phyloP scores from a whole-genome alignment of 2,329 filamentous ascomycete genomes.

The Penicillium sp. region DNA sequence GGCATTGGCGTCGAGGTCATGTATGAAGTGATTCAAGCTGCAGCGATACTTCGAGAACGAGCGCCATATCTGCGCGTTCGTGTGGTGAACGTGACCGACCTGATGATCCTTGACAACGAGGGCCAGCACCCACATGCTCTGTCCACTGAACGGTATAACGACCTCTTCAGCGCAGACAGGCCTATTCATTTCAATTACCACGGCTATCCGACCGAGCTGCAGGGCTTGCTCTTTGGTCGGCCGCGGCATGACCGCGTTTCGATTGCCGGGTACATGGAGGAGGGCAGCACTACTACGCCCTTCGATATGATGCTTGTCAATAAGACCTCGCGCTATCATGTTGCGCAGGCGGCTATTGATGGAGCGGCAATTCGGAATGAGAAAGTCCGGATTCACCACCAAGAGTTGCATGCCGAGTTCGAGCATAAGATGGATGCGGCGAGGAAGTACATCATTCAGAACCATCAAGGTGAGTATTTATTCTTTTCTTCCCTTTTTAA shows the following conservation, averaged over 20 bases:
- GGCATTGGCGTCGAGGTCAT: conserved; percentile 62
- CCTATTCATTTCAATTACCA: conserved; percentile 64
- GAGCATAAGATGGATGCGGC: conserved; percentile 47
- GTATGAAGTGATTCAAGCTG: conserved; percentile 60
- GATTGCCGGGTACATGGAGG: conserved; percentile 58
- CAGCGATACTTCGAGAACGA: conserved; percentile 49
- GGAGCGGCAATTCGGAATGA: conserved; percentile 48
- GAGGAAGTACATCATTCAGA: conserved; percentile 49
- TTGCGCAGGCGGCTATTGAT: conserved; percentile 52
- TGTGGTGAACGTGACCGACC: conserved; percentile 61
- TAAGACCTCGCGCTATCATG: conserved; percentile 55
- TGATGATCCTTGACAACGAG: conserved; percentile 57
- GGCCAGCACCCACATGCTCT: conserved; percentile 57
- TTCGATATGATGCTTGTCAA: conserved; percentile 67
- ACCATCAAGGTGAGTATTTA: conserved; percentile 48
- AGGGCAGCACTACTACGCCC: conserved; percentile 62
- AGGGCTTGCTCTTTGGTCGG: conserved; percentile 58
- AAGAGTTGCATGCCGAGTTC: conserved; percentile 47
- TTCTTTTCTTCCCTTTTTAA: not conserved
- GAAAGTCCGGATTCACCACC: conserved; percentile 43
- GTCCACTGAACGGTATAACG: conserved; percentile 47
- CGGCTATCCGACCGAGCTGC: conserved; percentile 57
- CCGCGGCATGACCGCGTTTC: conserved; percentile 49
- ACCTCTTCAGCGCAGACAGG: conserved; percentile 54
- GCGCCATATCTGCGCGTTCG: conserved; percentile 54